Evolutionary conservation across 2,329 filamentous ascomycete species (phyloP), one percentile per base, ranked within the genome.

Genomic region (Coleophoma eucalyptorum): DNA sequence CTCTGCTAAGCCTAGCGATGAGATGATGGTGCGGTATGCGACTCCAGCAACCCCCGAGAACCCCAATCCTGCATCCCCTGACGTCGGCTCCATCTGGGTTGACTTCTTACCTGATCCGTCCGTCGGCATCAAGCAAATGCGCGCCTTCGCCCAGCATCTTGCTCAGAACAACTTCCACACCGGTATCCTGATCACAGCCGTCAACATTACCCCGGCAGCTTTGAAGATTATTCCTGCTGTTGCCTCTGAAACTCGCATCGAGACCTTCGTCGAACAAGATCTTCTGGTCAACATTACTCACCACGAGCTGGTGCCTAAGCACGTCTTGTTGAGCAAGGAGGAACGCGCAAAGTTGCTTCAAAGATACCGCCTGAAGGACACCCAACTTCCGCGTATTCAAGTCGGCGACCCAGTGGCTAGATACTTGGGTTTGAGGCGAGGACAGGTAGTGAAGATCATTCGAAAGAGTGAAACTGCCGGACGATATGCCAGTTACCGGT

Each of bases 401-500:
- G 82, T 89, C 59, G 89, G 89, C 60, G 94, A 99, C 69, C 94
- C 94, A 3, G 91, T 99, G 48, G 90, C 94, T 21, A 86, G 88
- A 63, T 99, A 97, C 69, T 75, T 97, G 50, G 94, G 94, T 12
- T 75, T 99, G 67, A 87, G 89, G 75, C 81, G 92, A 66, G 91
- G 92, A 3, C 89, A 97, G 72, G 92, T 99, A 3, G 94, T 99
- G 64, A 99, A 99, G 82, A 99, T 99, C 63, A 97, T 99, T 64
- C 80, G 94, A 58, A 92, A 87, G 69, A 92, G 87, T 66, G 94
- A 97, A 78, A 99, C 94, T 50, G 94, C 94, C 13, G 94, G 94
- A 55, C 81, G 94, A 48, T 99, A 99, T 72, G 94, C 94, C 45
- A 96, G 90, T 81, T 99, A 99, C 72, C 79, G 93, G 62, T 66